A percentile compares a stretch with the other conserved stretches of the same genome.
Conservation (phyloP, 2,329 filamentous ascomycete genomes). For the Penicillium sumatraense region DNA sequence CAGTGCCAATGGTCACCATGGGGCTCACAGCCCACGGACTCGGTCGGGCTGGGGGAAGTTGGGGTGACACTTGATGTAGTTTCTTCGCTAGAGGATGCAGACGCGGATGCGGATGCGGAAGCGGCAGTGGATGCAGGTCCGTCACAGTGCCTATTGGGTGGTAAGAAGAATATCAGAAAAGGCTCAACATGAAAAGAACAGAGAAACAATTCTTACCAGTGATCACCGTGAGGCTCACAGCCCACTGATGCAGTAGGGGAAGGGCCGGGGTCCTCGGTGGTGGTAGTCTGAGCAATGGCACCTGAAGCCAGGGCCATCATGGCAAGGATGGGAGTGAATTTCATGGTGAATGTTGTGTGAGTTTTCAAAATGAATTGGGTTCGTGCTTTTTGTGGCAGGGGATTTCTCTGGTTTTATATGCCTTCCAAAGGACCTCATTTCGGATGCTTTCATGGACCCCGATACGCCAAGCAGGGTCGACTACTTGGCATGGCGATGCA, state of each 20-base stretch:
- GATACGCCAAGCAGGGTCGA: not conserved
- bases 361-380: not conserved
- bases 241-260: constrained; percentile 36
- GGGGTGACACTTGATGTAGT: constrained; percentile 14
- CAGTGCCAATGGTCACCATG: constrained; percentile 32
- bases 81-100: constrained; percentile 1
- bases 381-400: too few species aligned
- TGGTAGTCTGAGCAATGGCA: constrained; percentile 8
- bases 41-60: constrained; percentile 26
- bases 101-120: constrained; percentile 11
- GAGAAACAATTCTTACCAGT: not conserved
- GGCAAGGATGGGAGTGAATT: constrained; percentile 18
- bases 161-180: not conserved
- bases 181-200: not conserved
- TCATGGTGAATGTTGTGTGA: constrained; percentile 18
- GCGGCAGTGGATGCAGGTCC: constrained; percentile 25
- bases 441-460: not conserved
- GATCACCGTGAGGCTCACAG: constrained; percentile 21
- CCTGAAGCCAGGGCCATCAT: constrained; percentile 25
- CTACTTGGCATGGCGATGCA: not conserved
- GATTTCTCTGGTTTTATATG: not conserved
- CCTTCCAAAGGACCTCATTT: not conserved
- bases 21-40: constrained; percentile 23
- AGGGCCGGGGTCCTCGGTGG: constrained; percentile 28
- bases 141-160: constrained; percentile 33